Evolutionary conservation across 495 filamentous ascomycete species (phyloP).

Genomic region (Hypoxylon trugodes): DNA sequence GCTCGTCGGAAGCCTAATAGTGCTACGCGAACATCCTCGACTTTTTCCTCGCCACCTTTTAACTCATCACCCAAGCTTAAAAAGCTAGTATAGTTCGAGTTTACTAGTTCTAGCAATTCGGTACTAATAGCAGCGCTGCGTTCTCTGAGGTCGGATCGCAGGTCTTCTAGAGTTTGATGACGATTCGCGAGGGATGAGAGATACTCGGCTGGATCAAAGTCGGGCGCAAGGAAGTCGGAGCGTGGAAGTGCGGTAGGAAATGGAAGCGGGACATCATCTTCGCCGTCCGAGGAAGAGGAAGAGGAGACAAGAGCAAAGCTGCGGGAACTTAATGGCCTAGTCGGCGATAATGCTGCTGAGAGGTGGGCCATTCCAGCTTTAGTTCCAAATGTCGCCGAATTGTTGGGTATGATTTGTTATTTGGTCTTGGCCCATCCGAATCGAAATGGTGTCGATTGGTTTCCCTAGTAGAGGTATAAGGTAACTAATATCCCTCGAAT

Average conservation of each 20-base stretch:
- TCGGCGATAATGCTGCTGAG: conserved; percentile 37
- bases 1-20: conserved; percentile 85
- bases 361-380: conserved; percentile 47
- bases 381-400: background rate
- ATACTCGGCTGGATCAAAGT: conserved; percentile 84
- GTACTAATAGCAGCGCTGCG: conserved; percentile 76
- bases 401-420: background rate
- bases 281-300: conserved; percentile 43
- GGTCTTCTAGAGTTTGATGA: conserved; percentile 94
- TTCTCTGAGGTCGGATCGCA: conserved; percentile 83
- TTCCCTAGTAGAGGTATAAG: background rate
- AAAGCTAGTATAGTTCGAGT: conserved; percentile 91
- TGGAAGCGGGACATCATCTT: conserved; percentile 74
- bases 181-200: conserved; percentile 83
- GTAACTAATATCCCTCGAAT: background rate
- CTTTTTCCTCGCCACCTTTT: conserved; percentile 86
- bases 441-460: background rate
- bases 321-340: conserved; percentile 44
- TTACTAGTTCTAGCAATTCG: conserved; percentile 92
- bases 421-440: background rate
- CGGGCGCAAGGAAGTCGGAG: conserved; percentile 75
- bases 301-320: conserved; percentile 46
- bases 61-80: conserved; percentile 82
- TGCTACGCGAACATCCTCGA: conserved; percentile 90
- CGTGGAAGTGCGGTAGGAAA: conserved; percentile 85